Evolutionary conservation across 108 stramenopile genomes (phyloP).

Genomic region (Nitzschia inconspicua): DNA sequence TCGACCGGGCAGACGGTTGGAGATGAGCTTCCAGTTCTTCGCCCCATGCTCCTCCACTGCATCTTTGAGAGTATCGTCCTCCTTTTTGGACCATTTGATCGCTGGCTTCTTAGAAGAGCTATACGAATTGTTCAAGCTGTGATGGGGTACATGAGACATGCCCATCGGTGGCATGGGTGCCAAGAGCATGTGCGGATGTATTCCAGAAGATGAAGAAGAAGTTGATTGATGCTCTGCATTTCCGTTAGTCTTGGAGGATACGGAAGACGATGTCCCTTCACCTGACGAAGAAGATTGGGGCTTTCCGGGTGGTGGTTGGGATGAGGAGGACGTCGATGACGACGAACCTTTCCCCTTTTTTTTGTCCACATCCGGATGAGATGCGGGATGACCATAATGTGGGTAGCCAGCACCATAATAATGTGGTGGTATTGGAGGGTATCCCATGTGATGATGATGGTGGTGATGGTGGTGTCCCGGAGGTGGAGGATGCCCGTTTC

Average conservation of each 20-base stretch:
- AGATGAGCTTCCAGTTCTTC: constrained; percentile 75
- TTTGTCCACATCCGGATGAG: background rate
- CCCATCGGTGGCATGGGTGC: constrained; percentile 10
- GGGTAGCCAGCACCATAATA: constrained; percentile 27
- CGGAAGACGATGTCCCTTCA: constrained; percentile 4
- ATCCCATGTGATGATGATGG: constrained; percentile 21
- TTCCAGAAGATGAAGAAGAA: background rate
- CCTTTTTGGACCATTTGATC: constrained; percentile 52
- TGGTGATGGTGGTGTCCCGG: too few relatives aligned
- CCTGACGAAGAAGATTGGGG: too few relatives aligned
- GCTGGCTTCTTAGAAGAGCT: constrained; percentile 30
- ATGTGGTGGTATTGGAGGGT: constrained; percentile 26
- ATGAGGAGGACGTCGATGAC: constrained; percentile 9
- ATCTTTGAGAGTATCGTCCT: constrained; percentile 58
- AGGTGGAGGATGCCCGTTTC: constrained; percentile 17
- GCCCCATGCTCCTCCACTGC: constrained; percentile 63
- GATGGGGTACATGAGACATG: constrained; percentile 1
- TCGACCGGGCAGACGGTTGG: constrained; percentile 41
- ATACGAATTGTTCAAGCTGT: background rate
- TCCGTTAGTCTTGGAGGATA: constrained; percentile 5
- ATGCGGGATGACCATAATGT: constrained; percentile 10
- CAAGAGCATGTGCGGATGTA: constrained; percentile 4
- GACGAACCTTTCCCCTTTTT: background rate
- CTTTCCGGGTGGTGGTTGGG: constrained; percentile 3
- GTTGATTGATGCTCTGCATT: background rate